These are phyloP conservation scores for Leccinum griseonigrum DNA, from an alignment of 1,284 basidiomycete species.

Conservation along the genomic window DNA sequence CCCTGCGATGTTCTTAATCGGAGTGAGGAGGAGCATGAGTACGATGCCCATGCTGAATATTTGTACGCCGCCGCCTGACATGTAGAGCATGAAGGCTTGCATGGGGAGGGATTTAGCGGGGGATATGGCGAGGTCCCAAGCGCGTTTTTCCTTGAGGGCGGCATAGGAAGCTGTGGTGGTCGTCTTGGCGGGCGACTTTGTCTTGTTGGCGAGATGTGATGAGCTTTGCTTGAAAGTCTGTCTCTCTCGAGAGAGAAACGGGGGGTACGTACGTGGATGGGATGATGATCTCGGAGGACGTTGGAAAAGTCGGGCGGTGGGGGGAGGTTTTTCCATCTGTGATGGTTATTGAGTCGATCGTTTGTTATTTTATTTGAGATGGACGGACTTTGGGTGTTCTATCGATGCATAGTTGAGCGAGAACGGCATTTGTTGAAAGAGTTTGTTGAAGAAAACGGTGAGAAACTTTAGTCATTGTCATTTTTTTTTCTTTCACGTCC, in stretches of 20 bases:
- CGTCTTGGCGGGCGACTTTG: constrained; percentile 42
- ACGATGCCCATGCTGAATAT: constrained; percentile 94
- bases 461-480: too few relatives aligned
- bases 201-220: constrained; percentile 27
- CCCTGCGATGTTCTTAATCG: constrained; percentile 73
- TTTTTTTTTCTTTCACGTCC: too few relatives aligned
- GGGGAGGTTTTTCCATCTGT: constrained; percentile 58
- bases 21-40: constrained; percentile 81
- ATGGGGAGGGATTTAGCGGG: constrained; percentile 89
- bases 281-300: constrained; percentile 18
- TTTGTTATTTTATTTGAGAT: not conserved
- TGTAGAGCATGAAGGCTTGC: constrained; percentile 96
- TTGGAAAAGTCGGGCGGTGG: constrained; percentile 62
- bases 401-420: constrained; percentile 30
- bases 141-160: constrained; percentile 73
- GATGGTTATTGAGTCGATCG: too few relatives aligned
- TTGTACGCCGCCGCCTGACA: constrained; percentile 90
- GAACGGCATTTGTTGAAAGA: constrained; percentile 23
- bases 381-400: constrained; percentile 22
- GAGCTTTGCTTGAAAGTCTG: not conserved
- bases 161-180: constrained; percentile 51
- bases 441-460: too few relatives aligned
- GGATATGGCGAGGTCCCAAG: constrained; percentile 83
- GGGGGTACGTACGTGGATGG: constrained; percentile 22
- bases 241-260: too few relatives aligned